phyloP scores from a whole-genome alignment of 2,329 filamentous ascomycete species.

The Alternaria novae-zelandiae region DNA sequence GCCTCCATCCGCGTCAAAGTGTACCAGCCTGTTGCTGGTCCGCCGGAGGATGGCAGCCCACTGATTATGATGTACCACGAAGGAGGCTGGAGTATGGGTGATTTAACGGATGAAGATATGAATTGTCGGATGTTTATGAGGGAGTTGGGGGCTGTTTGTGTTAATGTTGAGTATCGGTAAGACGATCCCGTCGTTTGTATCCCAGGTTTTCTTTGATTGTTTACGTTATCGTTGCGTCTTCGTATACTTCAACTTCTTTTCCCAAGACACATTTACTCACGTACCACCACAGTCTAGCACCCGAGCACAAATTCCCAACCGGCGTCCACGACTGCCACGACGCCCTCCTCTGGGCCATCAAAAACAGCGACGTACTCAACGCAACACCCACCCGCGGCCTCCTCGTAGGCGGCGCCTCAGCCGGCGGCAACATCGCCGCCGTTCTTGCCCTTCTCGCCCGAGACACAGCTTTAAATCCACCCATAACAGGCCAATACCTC shows the following conservation, averaged over 20 bases:
- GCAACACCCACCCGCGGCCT: conserved; percentile 55
- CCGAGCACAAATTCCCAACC: conserved; percentile 58
- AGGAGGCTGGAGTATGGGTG: conserved; percentile 55
- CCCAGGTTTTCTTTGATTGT: no score
- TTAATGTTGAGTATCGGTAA: conserved; percentile 59
- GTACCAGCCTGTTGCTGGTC: conserved; percentile 32
- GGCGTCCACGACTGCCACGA: conserved; percentile 59
- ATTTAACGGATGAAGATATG: conserved; percentile 52
- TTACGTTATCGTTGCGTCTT: no score
- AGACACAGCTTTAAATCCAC: conserved; percentile 50
- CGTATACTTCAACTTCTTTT: no score
- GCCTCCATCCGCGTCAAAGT: conserved; percentile 32
- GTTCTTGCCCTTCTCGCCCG: conserved; percentile 54
- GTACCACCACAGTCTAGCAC: conserved; percentile 50
- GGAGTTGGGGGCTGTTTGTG: conserved; percentile 50
- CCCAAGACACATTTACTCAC: background rate
- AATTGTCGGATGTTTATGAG: conserved; percentile 50
- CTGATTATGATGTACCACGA: conserved; percentile 50
- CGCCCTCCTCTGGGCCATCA: conserved; percentile 51
- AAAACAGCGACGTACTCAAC: conserved; percentile 37
- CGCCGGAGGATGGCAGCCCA: conserved; percentile 30
- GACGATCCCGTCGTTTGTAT: no score
- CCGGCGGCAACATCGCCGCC: conserved; percentile 61
- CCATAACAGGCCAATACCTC: conserved; percentile 56
- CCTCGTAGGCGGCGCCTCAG: conserved; percentile 59